These are phyloP conservation scores for Jacaranda mimosifolia DNA, from an alignment of 257 asterid genomes.

Conservation along the genomic window DNA sequence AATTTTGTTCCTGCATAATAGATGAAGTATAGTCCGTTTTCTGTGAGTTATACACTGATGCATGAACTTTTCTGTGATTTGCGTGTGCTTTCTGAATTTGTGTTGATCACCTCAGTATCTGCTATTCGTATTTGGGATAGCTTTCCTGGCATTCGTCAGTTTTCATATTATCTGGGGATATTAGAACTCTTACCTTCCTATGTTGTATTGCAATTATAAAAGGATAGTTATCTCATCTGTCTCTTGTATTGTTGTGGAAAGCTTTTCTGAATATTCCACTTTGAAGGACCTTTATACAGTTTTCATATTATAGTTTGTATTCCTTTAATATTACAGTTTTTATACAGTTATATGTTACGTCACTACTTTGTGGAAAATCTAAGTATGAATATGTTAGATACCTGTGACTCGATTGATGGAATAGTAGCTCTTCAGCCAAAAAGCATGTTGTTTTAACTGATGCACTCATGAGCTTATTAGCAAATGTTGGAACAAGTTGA, in stretches of 20 bases:
- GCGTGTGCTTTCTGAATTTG: conserved; percentile 10
- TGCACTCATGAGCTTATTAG: no score
- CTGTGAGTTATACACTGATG: not conserved
- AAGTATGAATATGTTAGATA: no score
- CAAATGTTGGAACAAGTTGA: no score
- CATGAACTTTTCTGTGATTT: not conserved
- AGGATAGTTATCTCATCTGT: not conserved
- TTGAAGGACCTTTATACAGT: conserved; percentile 5
- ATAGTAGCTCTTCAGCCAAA: no score
- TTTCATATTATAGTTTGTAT: conserved; percentile 11
- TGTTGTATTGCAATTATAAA: not conserved
- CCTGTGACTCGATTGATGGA: no score
- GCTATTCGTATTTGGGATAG: not conserved
- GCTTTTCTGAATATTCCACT: not conserved
- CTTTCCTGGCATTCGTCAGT: conserved; percentile 4
- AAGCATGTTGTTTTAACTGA: no score
- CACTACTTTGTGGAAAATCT: no score
- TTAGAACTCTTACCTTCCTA: not conserved
- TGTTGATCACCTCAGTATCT: conserved; percentile 6
- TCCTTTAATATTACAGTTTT: not conserved
- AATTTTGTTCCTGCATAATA: not conserved
- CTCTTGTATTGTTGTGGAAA: not conserved
- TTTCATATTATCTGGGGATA: not conserved
- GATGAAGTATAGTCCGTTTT: not conserved
- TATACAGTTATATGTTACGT: no score